phyloP scores from a whole-genome alignment of 257 asterid species.

The Mentha longifolia region DNA sequence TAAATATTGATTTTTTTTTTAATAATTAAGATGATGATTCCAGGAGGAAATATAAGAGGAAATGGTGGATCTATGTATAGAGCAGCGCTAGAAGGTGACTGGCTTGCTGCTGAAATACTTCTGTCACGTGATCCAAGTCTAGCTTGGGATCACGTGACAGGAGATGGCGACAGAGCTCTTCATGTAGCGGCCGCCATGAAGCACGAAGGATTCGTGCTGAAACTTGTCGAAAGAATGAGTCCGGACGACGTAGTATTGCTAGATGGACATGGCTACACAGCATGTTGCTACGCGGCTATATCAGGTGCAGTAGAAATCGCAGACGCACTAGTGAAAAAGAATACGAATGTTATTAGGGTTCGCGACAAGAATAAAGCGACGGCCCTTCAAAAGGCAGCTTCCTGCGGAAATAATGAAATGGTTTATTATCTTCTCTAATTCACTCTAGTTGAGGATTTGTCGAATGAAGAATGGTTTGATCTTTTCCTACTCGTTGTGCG shows the following conservation, averaged over 20 bases:
- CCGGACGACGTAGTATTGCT: neutral
- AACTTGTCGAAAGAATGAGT: neutral
- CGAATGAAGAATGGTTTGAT: neutral
- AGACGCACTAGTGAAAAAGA: conserved; percentile 4
- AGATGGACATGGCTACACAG: conserved; percentile 12
- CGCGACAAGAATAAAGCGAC: neutral
- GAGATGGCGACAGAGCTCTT: conserved; percentile 9
- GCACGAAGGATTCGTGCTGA: conserved; percentile 1
- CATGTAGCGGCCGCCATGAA: neutral
- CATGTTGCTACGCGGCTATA: conserved; percentile 31
- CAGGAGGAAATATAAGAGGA: neutral
- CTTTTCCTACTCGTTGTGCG: neutral
- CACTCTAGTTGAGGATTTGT: neutral
- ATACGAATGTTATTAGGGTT: neutral
- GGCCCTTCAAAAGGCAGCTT: conserved; percentile 29
- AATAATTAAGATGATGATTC: too few species aligned
- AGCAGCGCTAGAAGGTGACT: conserved; percentile 33
- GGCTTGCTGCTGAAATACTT: conserved; percentile 18
- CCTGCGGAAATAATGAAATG: conserved; percentile 17
- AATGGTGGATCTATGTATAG: conserved; percentile 5
- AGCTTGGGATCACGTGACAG: neutral
- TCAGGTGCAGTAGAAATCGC: conserved; percentile 33
- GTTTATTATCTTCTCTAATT: conserved; percentile 18
- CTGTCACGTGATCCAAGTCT: neutral
- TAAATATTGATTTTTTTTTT: too few species aligned